Evolutionary conservation across 2,329 filamentous ascomycete genomes (phyloP), one percentile per base, ranked within the genome.

Genomic region (Pseudocercospora crystallina): DNA sequence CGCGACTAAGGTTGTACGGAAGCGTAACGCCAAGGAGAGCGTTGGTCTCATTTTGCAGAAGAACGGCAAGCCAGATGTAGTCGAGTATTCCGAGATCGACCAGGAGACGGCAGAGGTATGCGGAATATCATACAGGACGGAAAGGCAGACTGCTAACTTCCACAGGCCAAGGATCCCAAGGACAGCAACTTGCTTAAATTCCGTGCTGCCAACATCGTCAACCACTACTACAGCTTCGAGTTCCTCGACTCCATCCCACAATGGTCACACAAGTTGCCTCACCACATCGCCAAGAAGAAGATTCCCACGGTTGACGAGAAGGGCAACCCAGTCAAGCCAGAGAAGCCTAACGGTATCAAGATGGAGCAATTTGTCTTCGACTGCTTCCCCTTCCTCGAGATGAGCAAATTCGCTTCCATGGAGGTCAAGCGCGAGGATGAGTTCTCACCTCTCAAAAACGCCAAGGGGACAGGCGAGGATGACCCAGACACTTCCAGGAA

Each of bases 291-390:
- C 38, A 85, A 87, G 72, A 99, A 99, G 87, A 99, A 99, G 87
- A 99, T 99, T 57, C 91, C 92, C 9, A 86, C 83, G 69, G 81
- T 89, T 60, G 84, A 85, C 11, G 78, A 86, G 68, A 86, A 80
- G 30, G 91, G 90, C 57, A 85, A 89, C 70, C 82, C 83, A 0
- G 78, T 96, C 72, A 96, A 96, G 80, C 90, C 92, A 2, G 85
- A 90, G 71, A 94, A 90, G 76, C 90, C 94, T 59, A 99, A 99
- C 68, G 94, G 94, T 61, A 91, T 99, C 81, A 99, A 99, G 80
- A 83, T 99, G 34, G 94, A 99, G 80, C 94, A 97, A 74, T 99
- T 97, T 65, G 91, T 99, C 54, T 99, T 99, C 69, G 94, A 99
- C 69, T 94, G 95, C 67, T 99, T 99, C 80, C 91, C 92, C 54